Conservation (phyloP, 805 yeast genomes). For the Tetrapisispora namnaoensis region DNA sequence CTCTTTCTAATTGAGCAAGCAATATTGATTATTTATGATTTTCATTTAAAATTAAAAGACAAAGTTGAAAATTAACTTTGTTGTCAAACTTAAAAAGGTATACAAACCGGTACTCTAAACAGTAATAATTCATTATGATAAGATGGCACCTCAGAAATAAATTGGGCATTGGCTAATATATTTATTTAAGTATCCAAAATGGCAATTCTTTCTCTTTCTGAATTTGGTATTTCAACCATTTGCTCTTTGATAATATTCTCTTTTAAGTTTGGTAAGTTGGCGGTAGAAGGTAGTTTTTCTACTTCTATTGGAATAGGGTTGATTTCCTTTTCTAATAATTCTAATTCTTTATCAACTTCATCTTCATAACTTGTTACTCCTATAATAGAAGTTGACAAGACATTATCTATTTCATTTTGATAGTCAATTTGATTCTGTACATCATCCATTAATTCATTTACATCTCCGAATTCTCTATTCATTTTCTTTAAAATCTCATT, state of each 20-base stretch:
- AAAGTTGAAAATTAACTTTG: no score
- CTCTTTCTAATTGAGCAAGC: no score
- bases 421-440: slow-evolving; percentile 71
- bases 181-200: background rate
- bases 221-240: background rate
- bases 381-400: slow-evolving; percentile 33
- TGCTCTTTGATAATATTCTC: background rate
- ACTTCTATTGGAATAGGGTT: background rate
- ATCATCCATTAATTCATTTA: slow-evolving; percentile 78
- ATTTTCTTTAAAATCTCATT: slow-evolving; percentile 63
- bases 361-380: slow-evolving; percentile 34
- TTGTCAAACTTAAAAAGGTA: no score
- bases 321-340: slow-evolving; percentile 31
- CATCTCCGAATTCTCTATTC: slow-evolving; percentile 68
- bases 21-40: no score
- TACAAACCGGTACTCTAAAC: no score
- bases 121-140: background rate
- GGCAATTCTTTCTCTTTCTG: background rate
- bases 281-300: background rate
- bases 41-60: no score
- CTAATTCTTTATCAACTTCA: slow-evolving; percentile 60
- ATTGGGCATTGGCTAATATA: background rate
- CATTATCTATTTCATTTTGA: slow-evolving; percentile 61
- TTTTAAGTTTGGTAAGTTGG: background rate
- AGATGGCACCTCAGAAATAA: background rate